Evolutionary conservation across 345 rosid genomes (phyloP), one percentile per base, ranked within the genome.

Genomic region (Eucalyptus paniculata): DNA sequence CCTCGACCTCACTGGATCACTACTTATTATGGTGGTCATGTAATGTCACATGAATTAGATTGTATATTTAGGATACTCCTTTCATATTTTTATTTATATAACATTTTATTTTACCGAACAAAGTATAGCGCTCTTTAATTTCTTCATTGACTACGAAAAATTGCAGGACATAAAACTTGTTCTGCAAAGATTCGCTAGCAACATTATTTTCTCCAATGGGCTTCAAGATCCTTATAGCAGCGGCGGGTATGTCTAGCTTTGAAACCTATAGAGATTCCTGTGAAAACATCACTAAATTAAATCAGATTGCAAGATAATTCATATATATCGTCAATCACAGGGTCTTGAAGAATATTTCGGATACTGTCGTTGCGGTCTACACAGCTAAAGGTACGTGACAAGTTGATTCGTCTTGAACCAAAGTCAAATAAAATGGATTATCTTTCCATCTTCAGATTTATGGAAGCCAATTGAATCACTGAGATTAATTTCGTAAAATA

Each of bases 181-280:
- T 90, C 94, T 94, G 9, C 90, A 88, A 40, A 89, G 92, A 30
- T 94, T 94, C 89, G 93, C 88, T 11, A 93, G 95, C 91, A 95
- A 95, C 91, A 92, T 95, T 49, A 94, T 93, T 88, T 95, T 94
- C 94, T 95, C 96, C 18, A 95, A 94, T 80, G 96, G 95, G 77
- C 92, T 94, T 8, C 87, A 88, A 88, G 96, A 95, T 92, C 95
- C 96, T 87, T 93, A 92, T 24, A 94, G 95, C 62, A 91, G 92
- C 42, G 94, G 94, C 93, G 94, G 95, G 95, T 92, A 92, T 9
- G 11, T 65, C 37, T 65, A 30, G 67, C 37, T 4, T n/a, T 2
- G 1, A n/a, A 65, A 65, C 21, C 77, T 65, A 16, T 65, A n/a
- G 40, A 65, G 32, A 50, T n/a, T 12, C 18, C 2, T 15, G 53